Conservation (phyloP, 345 rosid species). For the Populus simonii region DNA sequence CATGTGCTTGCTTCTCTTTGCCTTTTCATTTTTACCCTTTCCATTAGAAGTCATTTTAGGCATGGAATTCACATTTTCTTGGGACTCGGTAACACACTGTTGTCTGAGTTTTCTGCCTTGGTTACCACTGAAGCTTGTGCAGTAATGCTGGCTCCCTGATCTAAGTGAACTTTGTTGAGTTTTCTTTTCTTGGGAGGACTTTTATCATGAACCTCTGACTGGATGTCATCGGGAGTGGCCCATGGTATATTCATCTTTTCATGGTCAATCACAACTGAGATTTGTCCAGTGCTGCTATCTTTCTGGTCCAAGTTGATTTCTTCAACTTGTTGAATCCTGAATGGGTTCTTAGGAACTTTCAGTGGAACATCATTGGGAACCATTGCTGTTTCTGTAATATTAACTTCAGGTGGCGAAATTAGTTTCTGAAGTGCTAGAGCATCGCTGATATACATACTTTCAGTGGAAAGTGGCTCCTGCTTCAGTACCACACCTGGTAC, state of each 20-base stretch:
- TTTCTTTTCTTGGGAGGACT: constrained; percentile 24
- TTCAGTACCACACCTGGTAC: constrained; percentile 21
- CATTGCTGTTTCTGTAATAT: neutral
- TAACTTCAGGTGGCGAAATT: constrained; percentile 29
- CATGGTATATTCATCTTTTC: constrained; percentile 21
- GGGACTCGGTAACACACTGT: constrained; percentile 26
- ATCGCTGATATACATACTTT: constrained; percentile 38
- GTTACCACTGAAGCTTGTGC: constrained; percentile 39
- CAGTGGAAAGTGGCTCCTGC: constrained; percentile 29
- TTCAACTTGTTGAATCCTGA: constrained; percentile 44
- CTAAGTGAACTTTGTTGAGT: constrained; percentile 6
- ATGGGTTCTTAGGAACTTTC: constrained; percentile 60
- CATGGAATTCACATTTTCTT: constrained; percentile 54
- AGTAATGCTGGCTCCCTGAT: constrained; percentile 15
- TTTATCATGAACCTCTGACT: constrained; percentile 9
- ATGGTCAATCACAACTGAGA: constrained; percentile 23
- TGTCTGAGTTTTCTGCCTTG: constrained; percentile 23
- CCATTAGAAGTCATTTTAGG: constrained; percentile 26
- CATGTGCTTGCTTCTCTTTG: constrained; percentile 28
- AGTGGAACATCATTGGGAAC: constrained; percentile 17
- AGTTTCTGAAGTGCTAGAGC: constrained; percentile 50
- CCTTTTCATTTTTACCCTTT: constrained; percentile 29
- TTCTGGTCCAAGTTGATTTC: constrained; percentile 18
- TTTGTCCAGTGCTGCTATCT: constrained; percentile 14
- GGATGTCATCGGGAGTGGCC: constrained; percentile 16